A percentile compares a stretch with the other conserved stretches of the same genome.
Conservation (phyloP, 306 rosid genomes). For the Gastrolobium villosum region DNA sequence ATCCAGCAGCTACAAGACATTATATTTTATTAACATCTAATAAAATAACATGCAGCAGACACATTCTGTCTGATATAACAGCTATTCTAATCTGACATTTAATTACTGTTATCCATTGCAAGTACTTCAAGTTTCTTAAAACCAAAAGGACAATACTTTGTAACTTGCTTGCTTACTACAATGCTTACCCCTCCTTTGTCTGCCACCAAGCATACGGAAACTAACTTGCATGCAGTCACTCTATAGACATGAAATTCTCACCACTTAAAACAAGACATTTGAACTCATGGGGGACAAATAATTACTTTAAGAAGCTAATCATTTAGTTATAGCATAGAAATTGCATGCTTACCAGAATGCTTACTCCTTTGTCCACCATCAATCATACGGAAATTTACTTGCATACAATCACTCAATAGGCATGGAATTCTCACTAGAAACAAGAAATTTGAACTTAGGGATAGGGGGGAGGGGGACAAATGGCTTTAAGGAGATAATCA, state of each 20-base stretch:
- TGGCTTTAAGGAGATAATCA: slow-evolving; percentile 11
- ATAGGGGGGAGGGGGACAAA: neutral
- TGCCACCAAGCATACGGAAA: slow-evolving; percentile 6
- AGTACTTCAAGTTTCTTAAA: neutral
- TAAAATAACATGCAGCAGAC: slow-evolving; percentile 15
- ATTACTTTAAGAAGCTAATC: slow-evolving; percentile 10
- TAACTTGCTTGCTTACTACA: neutral
- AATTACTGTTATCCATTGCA: neutral
- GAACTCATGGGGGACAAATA: neutral
- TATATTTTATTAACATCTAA: slow-evolving; percentile 26
- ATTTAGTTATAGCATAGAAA: slow-evolving; percentile 20
- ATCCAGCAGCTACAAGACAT: slow-evolving; percentile 73
- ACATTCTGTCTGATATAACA: neutral
- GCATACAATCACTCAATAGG: slow-evolving; percentile 14
- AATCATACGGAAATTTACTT: neutral
- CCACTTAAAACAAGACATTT: slow-evolving; percentile 4
- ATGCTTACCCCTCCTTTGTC: slow-evolving; percentile 9
- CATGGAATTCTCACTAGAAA: slow-evolving; percentile 15
- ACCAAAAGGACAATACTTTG: neutral
- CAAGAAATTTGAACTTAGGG: neutral
- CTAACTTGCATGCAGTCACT: neutral
- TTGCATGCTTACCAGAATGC: too few species aligned
- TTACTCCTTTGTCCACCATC: too few species aligned
- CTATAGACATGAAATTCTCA: slow-evolving; percentile 15
- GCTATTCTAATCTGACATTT: slow-evolving; percentile 32